Percentiles rank a stretch among this genome's conserved stretches.
Conservation (phyloP, 2,329 filamentous ascomycete species). For the Fusarium musae region DNA sequence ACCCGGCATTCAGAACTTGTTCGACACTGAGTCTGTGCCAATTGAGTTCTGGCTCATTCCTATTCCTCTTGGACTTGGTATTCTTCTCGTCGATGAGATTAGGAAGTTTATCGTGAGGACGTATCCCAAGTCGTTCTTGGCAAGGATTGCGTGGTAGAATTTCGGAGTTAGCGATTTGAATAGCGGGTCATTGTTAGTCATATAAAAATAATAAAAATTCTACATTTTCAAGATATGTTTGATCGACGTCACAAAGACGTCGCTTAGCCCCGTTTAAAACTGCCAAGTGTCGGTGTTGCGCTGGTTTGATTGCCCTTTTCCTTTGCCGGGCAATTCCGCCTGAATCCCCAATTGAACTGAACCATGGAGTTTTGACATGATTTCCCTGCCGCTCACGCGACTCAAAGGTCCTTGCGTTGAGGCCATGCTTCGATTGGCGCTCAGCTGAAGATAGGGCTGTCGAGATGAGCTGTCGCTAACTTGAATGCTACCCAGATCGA, state of each 20-base stretch:
- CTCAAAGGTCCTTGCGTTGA: not conserved
- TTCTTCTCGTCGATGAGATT: conserved; percentile 63
- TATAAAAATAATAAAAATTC: not conserved
- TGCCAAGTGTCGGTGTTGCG: not conserved
- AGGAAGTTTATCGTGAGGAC: conserved; percentile 60
- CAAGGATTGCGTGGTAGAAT: conserved; percentile 60
- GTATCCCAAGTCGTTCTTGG: conserved; percentile 57
- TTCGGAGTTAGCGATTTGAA: not conserved
- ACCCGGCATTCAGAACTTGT: conserved; percentile 59
- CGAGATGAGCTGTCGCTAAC: not conserved
- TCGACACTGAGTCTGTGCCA: conserved; percentile 61
- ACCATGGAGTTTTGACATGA: not conserved
- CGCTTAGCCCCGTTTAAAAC: not conserved
- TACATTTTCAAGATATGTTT: not conserved
- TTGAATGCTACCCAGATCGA: not conserved
- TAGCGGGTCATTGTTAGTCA: not conserved
- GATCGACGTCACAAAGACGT: not conserved
- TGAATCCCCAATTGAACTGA: not conserved
- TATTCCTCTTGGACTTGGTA: conserved; percentile 60
- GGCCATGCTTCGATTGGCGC: fast-evolving
- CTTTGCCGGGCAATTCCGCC: not conserved
- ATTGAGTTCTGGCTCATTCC: conserved; percentile 65
- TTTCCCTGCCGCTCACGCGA: not conserved
- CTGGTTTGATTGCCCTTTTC: not conserved
- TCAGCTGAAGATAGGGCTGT: not conserved